Evolutionary conservation across 805 yeast species (phyloP).

Genomic region (Alloascoidea africana): DNA sequence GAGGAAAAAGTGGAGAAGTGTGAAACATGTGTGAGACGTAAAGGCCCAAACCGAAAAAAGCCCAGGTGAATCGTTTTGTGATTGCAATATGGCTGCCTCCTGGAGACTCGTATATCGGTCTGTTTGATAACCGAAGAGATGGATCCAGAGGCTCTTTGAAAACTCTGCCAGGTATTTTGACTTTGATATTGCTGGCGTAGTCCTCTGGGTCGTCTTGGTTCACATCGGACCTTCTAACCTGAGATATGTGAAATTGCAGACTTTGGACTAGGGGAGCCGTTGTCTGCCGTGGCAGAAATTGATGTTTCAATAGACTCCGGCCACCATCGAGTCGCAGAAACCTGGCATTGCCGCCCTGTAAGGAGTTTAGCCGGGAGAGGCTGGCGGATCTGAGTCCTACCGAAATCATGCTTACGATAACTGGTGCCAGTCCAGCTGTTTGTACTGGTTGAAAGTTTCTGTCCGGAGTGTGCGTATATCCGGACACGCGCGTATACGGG

Average conservation of each 20-base stretch:
- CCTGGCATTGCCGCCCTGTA: no score
- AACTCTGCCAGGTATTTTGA: constrained; percentile 26
- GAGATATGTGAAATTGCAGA: not conserved
- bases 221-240: constrained; percentile 8
- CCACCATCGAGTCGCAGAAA: no score
- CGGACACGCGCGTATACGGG: no score
- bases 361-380: no score
- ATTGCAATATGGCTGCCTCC: constrained; percentile 44
- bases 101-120: constrained; percentile 53
- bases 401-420: no score
- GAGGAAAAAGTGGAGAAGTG: constrained; percentile 37
- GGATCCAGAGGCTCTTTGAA: constrained; percentile 31
- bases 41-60: constrained; percentile 43
- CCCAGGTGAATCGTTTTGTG: constrained; percentile 44
- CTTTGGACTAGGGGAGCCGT: no score
- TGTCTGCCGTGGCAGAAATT: no score
- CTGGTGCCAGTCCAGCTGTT: no score
- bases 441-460: no score
- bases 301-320: no score
- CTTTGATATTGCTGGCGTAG: constrained; percentile 19
- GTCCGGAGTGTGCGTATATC: no score
- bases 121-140: constrained; percentile 37
- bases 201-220: constrained; percentile 24
- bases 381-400: no score
- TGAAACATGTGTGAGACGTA: constrained; percentile 46